Conservation (phyloP, 176 grass and related monocot species). For the Raddia guianensis region DNA sequence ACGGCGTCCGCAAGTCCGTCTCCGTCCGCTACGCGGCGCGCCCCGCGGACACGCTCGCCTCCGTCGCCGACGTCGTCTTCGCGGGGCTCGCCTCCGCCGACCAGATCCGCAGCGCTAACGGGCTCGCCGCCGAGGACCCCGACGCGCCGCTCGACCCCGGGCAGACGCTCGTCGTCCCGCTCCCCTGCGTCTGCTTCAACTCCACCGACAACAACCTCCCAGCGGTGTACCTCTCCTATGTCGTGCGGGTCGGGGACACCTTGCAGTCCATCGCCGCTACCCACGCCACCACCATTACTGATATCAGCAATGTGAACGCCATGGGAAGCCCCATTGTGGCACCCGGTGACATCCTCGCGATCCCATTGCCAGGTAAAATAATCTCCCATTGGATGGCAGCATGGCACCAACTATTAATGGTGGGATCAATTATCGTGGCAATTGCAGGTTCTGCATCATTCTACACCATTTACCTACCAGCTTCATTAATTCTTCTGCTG, state of each 20-base stretch:
- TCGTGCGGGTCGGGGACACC: conserved; percentile 69
- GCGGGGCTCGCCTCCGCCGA: conserved; percentile 64
- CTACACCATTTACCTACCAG: not conserved
- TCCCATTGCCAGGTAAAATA: conserved; percentile 73
- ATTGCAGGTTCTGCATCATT: not conserved
- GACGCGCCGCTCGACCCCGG: conserved; percentile 57
- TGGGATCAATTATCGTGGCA: not conserved
- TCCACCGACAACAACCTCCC: conserved; percentile 82
- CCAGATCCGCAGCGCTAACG: conserved; percentile 86
- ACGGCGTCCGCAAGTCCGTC: conserved; percentile 78
- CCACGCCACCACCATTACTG: conserved; percentile 74
- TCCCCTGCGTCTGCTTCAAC: conserved; percentile 86
- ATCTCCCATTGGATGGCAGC: not conserved
- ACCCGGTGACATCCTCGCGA: conserved; percentile 78
- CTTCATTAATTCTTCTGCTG: not conserved
- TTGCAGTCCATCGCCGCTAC: conserved; percentile 50
- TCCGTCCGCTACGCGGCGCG: conserved; percentile 60
- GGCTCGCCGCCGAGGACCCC: conserved; percentile 53
- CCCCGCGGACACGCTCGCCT: conserved; percentile 64
- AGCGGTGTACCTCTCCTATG: conserved; percentile 78
- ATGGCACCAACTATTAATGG: not conserved
- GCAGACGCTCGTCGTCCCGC: conserved; percentile 54
- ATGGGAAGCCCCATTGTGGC: conserved; percentile 71
- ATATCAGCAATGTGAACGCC: conserved; percentile 86
- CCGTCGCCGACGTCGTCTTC: conserved; percentile 66